Evolutionary conservation across 352 stramenopile species (phyloP).

Genomic region (Globisporangium spinosum): DNA sequence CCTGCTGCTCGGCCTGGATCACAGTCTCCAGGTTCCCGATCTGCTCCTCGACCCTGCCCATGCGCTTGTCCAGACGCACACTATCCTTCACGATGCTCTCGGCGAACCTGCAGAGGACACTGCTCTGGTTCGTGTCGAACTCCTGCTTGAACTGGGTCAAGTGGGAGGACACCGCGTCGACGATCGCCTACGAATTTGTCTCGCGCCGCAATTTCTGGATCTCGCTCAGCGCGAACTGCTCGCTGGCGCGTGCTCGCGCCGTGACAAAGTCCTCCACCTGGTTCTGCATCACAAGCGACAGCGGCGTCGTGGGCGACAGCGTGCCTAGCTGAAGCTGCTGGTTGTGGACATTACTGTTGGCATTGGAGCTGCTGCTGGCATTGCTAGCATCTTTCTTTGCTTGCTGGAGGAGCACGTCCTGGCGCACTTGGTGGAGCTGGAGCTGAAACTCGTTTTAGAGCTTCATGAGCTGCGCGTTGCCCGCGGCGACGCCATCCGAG

Average conservation of each 20-base stretch:
- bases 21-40: slow-evolving; percentile 47
- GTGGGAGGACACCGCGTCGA: slow-evolving; percentile 55
- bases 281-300: slow-evolving; percentile 41
- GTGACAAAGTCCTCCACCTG: slow-evolving; percentile 51
- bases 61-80: slow-evolving; percentile 45
- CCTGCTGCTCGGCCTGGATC: slow-evolving; percentile 69
- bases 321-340: slow-evolving; percentile 8
- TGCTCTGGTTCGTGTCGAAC: slow-evolving; percentile 46
- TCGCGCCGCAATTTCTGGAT: slow-evolving; percentile 30
- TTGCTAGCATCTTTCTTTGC: slow-evolving; percentile 5
- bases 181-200: slow-evolving; percentile 33
- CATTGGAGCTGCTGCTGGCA: neutral
- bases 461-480: slow-evolving; percentile 16
- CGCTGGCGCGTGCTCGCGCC: slow-evolving; percentile 28
- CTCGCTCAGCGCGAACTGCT: slow-evolving; percentile 30
- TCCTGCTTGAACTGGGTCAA: slow-evolving; percentile 63
- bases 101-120: slow-evolving; percentile 43
- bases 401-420: slow-evolving; percentile 24
- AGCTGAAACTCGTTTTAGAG: slow-evolving; percentile 19
- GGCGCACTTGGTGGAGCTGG: slow-evolving; percentile 31
- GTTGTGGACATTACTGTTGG: too few species aligned
- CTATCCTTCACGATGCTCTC: slow-evolving; percentile 51
- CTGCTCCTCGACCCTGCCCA: slow-evolving; percentile 49
- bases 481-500: slow-evolving; percentile 44
- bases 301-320: slow-evolving; percentile 22